A percentile compares a stretch with the other conserved stretches of the same genome.
phyloP scores from a whole-genome alignment of 2,329 filamentous ascomycete species.

The Ophiostoma sp. region DNA sequence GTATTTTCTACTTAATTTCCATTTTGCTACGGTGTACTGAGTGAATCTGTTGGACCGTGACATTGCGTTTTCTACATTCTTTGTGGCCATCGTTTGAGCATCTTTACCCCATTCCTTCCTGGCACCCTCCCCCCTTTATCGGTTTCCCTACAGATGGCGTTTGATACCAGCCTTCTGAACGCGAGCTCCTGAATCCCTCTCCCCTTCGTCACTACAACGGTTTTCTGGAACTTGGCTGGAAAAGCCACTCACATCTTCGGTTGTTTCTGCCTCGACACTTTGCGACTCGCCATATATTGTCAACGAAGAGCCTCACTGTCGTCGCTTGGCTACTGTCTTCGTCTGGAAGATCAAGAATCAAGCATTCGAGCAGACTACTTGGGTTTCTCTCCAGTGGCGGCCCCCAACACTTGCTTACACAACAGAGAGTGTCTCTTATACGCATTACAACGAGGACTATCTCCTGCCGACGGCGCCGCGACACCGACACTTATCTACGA shows the following conservation, averaged over 20 bases:
- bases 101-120: neutral
- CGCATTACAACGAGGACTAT: neutral
- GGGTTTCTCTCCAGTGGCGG: neutral
- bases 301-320: neutral
- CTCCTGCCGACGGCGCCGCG: neutral
- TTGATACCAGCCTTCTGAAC: neutral
- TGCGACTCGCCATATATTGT: neutral
- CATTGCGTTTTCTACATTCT: neutral
- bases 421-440: too few relatives aligned
- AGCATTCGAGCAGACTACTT: neutral
- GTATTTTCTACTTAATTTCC: neutral
- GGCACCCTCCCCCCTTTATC: neutral
- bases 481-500: neutral
- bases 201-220: neutral
- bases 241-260: neutral
- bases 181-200: neutral
- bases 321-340: neutral
- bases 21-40: neutral
- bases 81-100: neutral
- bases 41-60: neutral
- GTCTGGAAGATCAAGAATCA: neutral
- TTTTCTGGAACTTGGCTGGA: neutral
- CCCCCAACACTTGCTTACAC: neutral
- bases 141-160: neutral
- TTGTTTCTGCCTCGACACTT: neutral